Base-by-base conservation (phyloP, 2,329 filamentous ascomycete species). In the Diaporthe australafricana region DNA sequence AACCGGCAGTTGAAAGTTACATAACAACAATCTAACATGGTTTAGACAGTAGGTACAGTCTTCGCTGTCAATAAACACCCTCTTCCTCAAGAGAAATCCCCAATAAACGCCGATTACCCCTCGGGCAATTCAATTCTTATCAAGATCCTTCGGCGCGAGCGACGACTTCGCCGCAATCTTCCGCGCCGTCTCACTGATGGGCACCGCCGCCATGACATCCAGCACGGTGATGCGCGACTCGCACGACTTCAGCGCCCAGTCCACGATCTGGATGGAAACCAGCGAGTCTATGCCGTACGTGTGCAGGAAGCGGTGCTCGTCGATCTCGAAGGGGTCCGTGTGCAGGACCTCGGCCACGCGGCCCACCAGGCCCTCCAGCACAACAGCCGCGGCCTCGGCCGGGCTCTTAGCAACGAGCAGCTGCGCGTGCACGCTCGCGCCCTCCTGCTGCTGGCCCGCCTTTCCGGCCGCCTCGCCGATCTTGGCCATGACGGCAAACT, bases 141-240 rank as follows among this genome's bases (percentile, higher is more conserved):
- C 50, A 53, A 32, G 3, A 4, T 32, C 50, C 50, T 32, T 53
- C 12, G 50, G 50, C 9, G 50, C 27, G 27, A 53, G 16, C 27
- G 27, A 5, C 20, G 50, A 53, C 17, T 53, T 53, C 27, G 50
- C 50, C 20, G 50, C 25, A 32, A 53, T 53, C 8, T 53, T 53
- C 50, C 50, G 50, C 16, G 50, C 50, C 27, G 27, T 32, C 12
- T 53, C 50, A 32, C n/a, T 53, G 50, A 53, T 53, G 2, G 50
- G 50, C 17, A 53, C 50, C 50, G 50, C 50, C 30, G 50, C 50
- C 50, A 53, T 53, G 50, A 53, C 50, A 53, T 53, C 50, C 50
- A 53, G 27, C 25, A 53, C 50, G 14, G 50, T 53, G 27, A 53
- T 53, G 16, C 50, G 50, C 50, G 50, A 53, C 8, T 53, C 50